Evolutionary conservation across 73 alveolate species (phyloP).

Genomic region (Paramecium sexaurelia): DNA sequence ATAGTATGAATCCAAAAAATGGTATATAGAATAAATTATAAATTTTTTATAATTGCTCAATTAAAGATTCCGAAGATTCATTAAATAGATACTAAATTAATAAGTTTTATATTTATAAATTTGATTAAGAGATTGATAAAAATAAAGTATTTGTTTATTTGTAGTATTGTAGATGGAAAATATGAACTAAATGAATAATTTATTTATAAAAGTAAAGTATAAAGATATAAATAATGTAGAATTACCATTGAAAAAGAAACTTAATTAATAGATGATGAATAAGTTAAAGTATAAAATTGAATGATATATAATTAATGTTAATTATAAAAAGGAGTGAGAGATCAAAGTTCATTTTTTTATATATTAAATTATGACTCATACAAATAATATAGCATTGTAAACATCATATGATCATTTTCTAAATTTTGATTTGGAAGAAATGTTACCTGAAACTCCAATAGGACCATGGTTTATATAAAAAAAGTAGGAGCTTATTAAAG

Average conservation of each 20-base stretch:
- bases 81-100: no score
- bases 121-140: no score
- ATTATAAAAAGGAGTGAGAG: background rate
- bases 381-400: background rate
- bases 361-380: background rate
- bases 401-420: background rate
- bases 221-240: no score
- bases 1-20: no score
- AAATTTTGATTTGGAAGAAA: background rate
- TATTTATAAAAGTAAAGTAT: no score
- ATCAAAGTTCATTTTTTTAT: background rate
- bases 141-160: no score
- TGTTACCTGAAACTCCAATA: slow-evolving; percentile 13
- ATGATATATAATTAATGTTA: background rate
- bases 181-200: no score
- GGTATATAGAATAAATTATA: no score
- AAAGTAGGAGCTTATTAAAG: background rate
- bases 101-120: no score
- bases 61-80: background rate
- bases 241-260: background rate
- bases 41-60: no score
- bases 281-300: no score
- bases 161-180: no score
- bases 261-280: background rate
- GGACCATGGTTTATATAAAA: slow-evolving; percentile 19